A percentile compares a stretch with the other conserved stretches of the same genome.
Conservation (phyloP, 805 yeast genomes). For the Yamadazyma kitorensis region DNA sequence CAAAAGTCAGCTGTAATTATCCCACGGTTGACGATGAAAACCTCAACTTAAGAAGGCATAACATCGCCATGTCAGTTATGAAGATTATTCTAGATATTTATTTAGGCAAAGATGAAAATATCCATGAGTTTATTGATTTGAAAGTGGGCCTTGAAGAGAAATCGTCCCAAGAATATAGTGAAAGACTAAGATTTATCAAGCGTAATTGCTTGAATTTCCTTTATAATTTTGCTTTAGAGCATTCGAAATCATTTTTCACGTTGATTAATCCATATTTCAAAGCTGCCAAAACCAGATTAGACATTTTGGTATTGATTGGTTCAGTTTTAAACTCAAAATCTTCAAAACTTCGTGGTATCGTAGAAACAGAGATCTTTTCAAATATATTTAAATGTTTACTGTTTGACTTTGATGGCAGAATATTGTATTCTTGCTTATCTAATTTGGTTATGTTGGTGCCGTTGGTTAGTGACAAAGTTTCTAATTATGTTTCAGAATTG, state of each 20-base stretch:
- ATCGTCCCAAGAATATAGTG: slow-evolving; percentile 39
- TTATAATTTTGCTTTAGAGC: slow-evolving; percentile 38
- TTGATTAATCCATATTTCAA: slow-evolving; percentile 35
- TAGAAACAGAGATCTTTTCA: slow-evolving; percentile 33
- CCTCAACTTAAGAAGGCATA: slow-evolving; percentile 18
- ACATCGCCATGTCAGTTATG: slow-evolving; percentile 20
- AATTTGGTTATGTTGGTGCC: slow-evolving; percentile 39
- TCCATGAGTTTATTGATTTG: slow-evolving; percentile 16
- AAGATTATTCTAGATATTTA: slow-evolving; percentile 23
- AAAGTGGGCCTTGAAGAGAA: slow-evolving; percentile 14
- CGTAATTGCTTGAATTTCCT: slow-evolving; percentile 42
- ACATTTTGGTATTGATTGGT: slow-evolving; percentile 36
- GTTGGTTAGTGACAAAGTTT: slow-evolving; percentile 35
- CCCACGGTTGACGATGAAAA: slow-evolving; percentile 19
- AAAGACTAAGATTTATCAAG: slow-evolving; percentile 47
- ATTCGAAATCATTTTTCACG: slow-evolving; percentile 34
- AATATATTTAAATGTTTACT: slow-evolving; percentile 36
- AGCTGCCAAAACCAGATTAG: slow-evolving; percentile 32
- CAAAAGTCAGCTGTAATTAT: slow-evolving; percentile 16
- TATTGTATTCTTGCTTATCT: slow-evolving; percentile 34
- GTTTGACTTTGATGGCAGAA: slow-evolving; percentile 40
- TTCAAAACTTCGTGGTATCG: slow-evolving; percentile 26
- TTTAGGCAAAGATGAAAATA: slow-evolving; percentile 17
- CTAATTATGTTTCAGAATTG: slow-evolving; percentile 35
- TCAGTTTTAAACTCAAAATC: slow-evolving; percentile 25